phyloP scores from a whole-genome alignment of 805 yeast genomes.

The Candida suzukii region DNA sequence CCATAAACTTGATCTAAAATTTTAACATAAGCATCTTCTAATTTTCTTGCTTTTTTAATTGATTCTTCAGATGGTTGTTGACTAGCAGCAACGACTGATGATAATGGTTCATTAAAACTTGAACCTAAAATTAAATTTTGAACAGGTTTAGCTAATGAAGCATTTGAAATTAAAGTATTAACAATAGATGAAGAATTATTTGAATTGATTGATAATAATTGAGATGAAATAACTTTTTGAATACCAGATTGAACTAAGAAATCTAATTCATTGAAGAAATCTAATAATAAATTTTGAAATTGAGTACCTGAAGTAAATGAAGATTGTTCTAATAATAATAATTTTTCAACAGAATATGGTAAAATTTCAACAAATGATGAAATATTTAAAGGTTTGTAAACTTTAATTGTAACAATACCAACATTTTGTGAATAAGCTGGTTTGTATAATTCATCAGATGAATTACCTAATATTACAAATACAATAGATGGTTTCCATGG shows the following conservation, averaged over 20 bases:
- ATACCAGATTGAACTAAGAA: constrained; percentile 38
- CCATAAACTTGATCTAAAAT: constrained; percentile 65
- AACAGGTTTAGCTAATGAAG: constrained; percentile 44
- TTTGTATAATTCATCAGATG: constrained; percentile 34
- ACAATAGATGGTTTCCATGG: constrained; percentile 36
- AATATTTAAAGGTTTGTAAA: constrained; percentile 69
- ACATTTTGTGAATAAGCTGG: constrained; percentile 31
- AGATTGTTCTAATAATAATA: constrained; percentile 67
- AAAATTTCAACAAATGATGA: constrained; percentile 39
- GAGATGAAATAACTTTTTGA: constrained; percentile 52
- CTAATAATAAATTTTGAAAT: constrained; percentile 49
- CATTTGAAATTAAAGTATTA: constrained; percentile 43
- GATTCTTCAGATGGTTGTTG: constrained; percentile 27
- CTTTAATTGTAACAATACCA: constrained; percentile 50
- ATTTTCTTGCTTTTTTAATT: constrained; percentile 38
- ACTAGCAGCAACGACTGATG: constrained; percentile 10
- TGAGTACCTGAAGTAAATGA: constrained; percentile 23
- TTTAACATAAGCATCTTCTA: constrained; percentile 73
- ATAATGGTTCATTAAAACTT: constrained; percentile 10
- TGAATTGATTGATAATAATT: constrained; percentile 35
- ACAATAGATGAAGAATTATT: constrained; percentile 36
- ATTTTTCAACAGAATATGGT: constrained; percentile 46
- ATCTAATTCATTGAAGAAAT: constrained; percentile 56
- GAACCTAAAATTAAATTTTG: constrained; percentile 60
- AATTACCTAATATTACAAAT: constrained; percentile 58